Percentiles rank a stretch among this genome's conserved stretches.
These are phyloP conservation scores for Penicillium corylophilum DNA, from an alignment of 2,329 filamentous ascomycete species.

Conservation along the genomic window DNA sequence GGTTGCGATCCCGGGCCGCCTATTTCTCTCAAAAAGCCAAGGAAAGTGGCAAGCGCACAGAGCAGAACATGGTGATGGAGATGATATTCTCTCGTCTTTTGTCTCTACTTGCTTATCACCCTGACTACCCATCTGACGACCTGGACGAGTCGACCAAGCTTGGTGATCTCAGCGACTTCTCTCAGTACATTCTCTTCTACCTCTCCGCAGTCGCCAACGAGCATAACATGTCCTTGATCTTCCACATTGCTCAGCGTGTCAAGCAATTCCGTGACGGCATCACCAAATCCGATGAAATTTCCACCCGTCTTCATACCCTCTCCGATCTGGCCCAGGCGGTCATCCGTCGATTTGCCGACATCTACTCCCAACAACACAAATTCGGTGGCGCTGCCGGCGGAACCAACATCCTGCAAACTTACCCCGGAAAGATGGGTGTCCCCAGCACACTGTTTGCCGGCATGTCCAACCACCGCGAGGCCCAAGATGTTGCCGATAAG, in stretches of 20 bases:
- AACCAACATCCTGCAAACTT: constrained; percentile 69
- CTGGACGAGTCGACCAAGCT: constrained; percentile 47
- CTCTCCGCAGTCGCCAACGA: constrained; percentile 78
- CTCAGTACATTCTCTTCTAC: constrained; percentile 88
- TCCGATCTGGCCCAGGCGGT: constrained; percentile 83
- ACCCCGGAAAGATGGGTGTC: constrained; percentile 75
- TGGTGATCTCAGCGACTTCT: constrained; percentile 71
- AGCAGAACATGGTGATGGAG: constrained; percentile 70
- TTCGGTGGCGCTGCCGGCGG: constrained; percentile 40
- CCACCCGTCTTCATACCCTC: constrained; percentile 69
- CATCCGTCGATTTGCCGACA: constrained; percentile 81
- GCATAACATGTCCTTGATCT: constrained; percentile 83
- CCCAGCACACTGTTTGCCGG: constrained; percentile 75
- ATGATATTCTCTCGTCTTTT: constrained; percentile 77
- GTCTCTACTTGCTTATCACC: constrained; percentile 88
- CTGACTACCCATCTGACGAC: constrained; percentile 65
- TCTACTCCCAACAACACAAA: constrained; percentile 68
- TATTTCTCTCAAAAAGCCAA: constrained; percentile 56
- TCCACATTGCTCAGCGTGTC: constrained; percentile 86
- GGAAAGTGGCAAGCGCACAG: constrained; percentile 35
- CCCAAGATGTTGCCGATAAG: constrained; percentile 82
- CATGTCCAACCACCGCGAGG: constrained; percentile 72
- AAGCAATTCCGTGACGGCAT: constrained; percentile 87
- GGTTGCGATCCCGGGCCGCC: constrained; percentile 79
- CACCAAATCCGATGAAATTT: constrained; percentile 50